These are phyloP conservation scores for Sequoiadendron giganteum DNA, from an alignment of 75 land plant species.

Conservation along the genomic window DNA sequence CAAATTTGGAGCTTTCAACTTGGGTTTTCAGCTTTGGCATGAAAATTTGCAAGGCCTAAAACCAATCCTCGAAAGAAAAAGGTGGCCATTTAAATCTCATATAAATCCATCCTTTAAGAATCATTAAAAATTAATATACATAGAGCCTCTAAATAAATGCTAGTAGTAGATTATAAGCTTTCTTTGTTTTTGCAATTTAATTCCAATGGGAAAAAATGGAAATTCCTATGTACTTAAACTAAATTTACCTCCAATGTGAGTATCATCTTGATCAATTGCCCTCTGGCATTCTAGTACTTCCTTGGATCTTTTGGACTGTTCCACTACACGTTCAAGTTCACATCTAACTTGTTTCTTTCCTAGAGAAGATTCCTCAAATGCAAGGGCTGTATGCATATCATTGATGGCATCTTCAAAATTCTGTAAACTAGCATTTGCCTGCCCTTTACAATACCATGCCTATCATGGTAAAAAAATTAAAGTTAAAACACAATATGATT, in stretches of 20 bases:
- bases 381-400: slow-evolving; percentile 51
- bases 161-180: neutral
- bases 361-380: slow-evolving; percentile 35
- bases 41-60: too few species aligned
- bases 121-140: neutral
- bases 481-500: neutral
- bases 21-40: too few species aligned
- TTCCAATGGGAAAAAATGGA: neutral
- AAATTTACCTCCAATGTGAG: neutral
- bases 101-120: neutral
- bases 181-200: neutral
- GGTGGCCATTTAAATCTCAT: neutral
- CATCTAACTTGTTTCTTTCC: slow-evolving; percentile 54
- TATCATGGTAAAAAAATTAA: slow-evolving; percentile 8
- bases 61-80: neutral
- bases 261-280: neutral
- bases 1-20: too few species aligned
- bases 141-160: neutral
- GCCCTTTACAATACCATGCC: slow-evolving; percentile 90
- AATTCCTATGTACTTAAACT: neutral
- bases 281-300: neutral
- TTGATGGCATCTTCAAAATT: slow-evolving; percentile 40
- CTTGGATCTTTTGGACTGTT: neutral
- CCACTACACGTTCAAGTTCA: slow-evolving; percentile 27
- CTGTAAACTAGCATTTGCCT: slow-evolving; percentile 42